A percentile compares a stretch with the other conserved stretches of the same genome.
Conservation (phyloP, 2,329 filamentous ascomycete genomes). For the Aureobasidium leucospermi region DNA sequence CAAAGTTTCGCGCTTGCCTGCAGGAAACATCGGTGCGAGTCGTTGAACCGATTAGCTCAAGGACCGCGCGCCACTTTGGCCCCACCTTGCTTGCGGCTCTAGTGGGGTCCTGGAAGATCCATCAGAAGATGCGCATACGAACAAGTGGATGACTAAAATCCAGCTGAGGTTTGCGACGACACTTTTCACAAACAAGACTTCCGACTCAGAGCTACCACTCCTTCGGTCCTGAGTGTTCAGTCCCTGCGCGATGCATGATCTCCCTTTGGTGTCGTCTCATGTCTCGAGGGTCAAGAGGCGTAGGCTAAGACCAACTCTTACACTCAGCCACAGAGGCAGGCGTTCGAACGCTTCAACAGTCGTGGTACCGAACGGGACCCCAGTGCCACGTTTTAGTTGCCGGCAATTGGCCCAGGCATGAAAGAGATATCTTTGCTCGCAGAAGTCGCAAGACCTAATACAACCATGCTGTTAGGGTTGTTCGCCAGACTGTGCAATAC, state of each 20-base stretch:
- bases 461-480: neutral
- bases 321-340: conserved; percentile 3
- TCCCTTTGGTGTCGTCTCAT: neutral
- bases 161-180: neutral
- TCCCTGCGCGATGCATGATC: neutral
- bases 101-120: conserved; percentile 9
- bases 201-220: neutral
- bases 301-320: neutral
- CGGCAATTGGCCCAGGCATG: neutral
- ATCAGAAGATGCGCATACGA: conserved; percentile 2
- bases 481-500: neutral
- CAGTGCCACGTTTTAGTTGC: conserved; percentile 11
- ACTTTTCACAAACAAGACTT: neutral
- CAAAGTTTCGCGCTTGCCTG: conserved; percentile 6
- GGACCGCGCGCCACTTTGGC: conserved; percentile 9
- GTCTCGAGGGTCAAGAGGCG: neutral
- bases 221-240: neutral
- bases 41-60: conserved; percentile 13
- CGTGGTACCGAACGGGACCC: conserved; percentile 11
- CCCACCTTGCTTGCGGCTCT: conserved; percentile 5
- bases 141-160: conserved; percentile 8
- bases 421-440: neutral
- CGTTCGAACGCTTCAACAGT: conserved; percentile 8
- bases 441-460: neutral
- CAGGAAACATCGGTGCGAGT: neutral